Evolutionary conservation across 345 rosid genomes (phyloP).

Genomic region (Dimocarpus longan): DNA sequence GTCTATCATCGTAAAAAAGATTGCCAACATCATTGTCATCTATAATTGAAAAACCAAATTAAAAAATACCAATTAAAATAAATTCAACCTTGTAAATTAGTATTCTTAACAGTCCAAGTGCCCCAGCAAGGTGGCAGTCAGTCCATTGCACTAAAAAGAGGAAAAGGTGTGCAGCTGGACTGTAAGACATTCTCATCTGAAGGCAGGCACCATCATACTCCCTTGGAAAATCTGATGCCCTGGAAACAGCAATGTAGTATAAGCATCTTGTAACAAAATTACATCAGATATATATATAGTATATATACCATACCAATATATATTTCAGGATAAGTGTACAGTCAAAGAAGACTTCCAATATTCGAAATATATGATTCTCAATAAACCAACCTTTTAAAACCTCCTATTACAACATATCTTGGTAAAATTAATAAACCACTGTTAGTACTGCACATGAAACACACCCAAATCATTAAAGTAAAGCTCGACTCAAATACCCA

Average conservation of each 20-base stretch:
- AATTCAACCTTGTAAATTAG: conserved; percentile 59
- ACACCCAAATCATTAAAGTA: not conserved
- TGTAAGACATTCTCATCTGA: conserved; percentile 77
- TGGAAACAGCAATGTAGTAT: conserved; percentile 22
- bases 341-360: not conserved
- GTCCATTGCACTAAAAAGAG: conserved; percentile 76
- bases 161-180: conserved; percentile 70
- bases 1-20: no score
- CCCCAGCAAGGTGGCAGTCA: conserved; percentile 67
- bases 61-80: not conserved
- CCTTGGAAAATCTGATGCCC: conserved; percentile 67
- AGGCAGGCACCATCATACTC: conserved; percentile 71
- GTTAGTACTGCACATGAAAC: not conserved
- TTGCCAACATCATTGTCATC: not conserved
- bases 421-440: not conserved
- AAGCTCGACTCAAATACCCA: not conserved
- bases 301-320: not conserved
- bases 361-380: not conserved
- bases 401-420: not conserved
- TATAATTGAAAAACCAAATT: not conserved
- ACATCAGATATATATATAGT: not conserved
- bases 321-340: no score
- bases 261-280: conserved; percentile 11
- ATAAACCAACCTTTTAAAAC: not conserved
- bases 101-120: conserved; percentile 65